Evolutionary conservation across 164 flowering plant species (phyloP).

Genomic region (Magnolia sinica): DNA sequence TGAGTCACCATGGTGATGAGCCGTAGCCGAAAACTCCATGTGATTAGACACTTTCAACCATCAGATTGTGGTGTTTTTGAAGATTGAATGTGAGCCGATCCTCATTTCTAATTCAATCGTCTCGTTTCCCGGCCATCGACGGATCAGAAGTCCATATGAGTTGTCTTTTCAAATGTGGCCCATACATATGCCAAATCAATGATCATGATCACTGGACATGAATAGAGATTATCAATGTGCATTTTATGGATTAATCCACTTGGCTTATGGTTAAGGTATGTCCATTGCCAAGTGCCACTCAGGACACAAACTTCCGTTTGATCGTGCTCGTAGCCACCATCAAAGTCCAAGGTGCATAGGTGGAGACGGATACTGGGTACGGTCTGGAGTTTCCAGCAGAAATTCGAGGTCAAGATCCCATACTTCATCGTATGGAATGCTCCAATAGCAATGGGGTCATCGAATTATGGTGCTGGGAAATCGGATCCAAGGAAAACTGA

Average conservation of each 20-base stretch:
- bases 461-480: not conserved
- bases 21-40: too few species aligned
- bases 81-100: too few species aligned
- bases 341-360: constrained; percentile 21
- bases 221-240: too few species aligned
- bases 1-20: too few species aligned
- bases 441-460: constrained; percentile 20
- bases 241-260: not conserved
- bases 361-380: not conserved
- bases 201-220: too few species aligned
- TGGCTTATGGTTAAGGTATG: constrained; percentile 22
- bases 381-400: constrained; percentile 22
- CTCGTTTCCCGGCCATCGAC: too few species aligned
- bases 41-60: too few species aligned
- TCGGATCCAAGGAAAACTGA: constrained; percentile 16
- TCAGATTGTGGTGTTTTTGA: too few species aligned
- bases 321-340: constrained; percentile 23
- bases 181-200: too few species aligned
- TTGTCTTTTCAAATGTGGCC: too few species aligned
- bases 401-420: constrained; percentile 16
- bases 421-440: constrained; percentile 22
- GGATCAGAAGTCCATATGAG: too few species aligned
- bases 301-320: constrained; percentile 20
- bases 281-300: constrained; percentile 23
- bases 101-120: too few species aligned